Evolutionary conservation across 352 stramenopile species (phyloP).

Genomic region (Phytophthora palmivora): DNA sequence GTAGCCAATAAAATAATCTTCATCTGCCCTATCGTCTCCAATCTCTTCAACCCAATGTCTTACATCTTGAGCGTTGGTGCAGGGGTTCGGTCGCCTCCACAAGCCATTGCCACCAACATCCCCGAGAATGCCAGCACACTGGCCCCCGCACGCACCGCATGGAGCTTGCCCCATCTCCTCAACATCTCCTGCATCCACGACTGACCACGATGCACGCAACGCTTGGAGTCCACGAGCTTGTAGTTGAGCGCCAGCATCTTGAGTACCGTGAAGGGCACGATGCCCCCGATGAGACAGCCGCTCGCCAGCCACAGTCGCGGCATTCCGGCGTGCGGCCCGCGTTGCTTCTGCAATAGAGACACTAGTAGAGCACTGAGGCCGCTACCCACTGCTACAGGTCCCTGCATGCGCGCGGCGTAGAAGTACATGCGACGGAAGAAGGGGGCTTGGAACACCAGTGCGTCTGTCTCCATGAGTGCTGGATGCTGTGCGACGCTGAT

Average conservation of each 20-base stretch:
- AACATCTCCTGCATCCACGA: slow-evolving; percentile 67
- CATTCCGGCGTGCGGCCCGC: slow-evolving; percentile 38
- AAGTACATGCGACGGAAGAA: slow-evolving; percentile 88
- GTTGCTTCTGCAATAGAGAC: slow-evolving; percentile 47
- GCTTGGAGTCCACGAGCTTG: slow-evolving; percentile 60
- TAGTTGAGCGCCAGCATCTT: slow-evolving; percentile 76
- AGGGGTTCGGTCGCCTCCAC: slow-evolving; percentile 36
- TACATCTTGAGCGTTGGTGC: slow-evolving; percentile 10
- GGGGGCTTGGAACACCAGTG: slow-evolving; percentile 63
- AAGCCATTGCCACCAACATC: slow-evolving; percentile 72
- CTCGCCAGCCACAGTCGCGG: slow-evolving; percentile 63
- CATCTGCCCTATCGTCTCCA: slow-evolving; percentile 9
- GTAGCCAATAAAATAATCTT: slow-evolving; percentile 42
- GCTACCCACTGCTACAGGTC: slow-evolving; percentile 60
- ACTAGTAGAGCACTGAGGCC: slow-evolving; percentile 58
- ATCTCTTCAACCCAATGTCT: neutral
- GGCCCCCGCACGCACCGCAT: slow-evolving; percentile 56
- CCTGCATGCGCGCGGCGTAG: slow-evolving; percentile 71
- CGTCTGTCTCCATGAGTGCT: slow-evolving; percentile 65
- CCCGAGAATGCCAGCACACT: slow-evolving; percentile 64
- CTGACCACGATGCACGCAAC: slow-evolving; percentile 43
- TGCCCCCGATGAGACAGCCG: slow-evolving; percentile 58
- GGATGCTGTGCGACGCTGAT: slow-evolving; percentile 81
- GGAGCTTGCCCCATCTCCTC: slow-evolving; percentile 56
- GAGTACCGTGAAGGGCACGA: slow-evolving; percentile 73